Conservation (phyloP, 2,329 filamentous ascomycete genomes). For the Botrytis elliptica region DNA sequence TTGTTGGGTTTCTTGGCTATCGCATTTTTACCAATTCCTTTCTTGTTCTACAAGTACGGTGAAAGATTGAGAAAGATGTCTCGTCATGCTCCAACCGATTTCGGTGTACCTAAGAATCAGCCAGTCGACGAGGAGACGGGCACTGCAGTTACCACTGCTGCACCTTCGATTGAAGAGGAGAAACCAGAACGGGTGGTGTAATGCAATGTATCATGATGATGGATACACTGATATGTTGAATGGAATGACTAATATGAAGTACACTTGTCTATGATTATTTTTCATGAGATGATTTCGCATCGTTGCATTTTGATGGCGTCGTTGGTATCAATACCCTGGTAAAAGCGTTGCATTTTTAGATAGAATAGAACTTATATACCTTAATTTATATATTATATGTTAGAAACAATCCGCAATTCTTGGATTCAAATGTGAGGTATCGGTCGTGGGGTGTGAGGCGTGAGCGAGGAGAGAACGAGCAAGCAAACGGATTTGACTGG, state of each 20-base stretch:
- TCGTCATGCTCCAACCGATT: slow-evolving; percentile 26
- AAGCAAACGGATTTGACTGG: background rate
- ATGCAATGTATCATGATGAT: slow-evolving; percentile 6
- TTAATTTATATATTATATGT: slow-evolving; percentile 8
- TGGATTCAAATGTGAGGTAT: background rate
- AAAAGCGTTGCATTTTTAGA: slow-evolving; percentile 10
- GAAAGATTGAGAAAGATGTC: slow-evolving; percentile 48
- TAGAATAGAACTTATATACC: background rate
- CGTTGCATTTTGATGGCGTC: slow-evolving; percentile 13
- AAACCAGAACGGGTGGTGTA: slow-evolving; percentile 6
- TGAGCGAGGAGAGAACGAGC: background rate
- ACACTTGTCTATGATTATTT: background rate
- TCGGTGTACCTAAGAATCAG: background rate
- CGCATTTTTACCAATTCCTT: slow-evolving; percentile 46
- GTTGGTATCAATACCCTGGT: slow-evolving; percentile 12
- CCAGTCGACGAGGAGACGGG: slow-evolving; percentile 13
- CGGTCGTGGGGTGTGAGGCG: background rate
- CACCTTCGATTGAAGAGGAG: background rate
- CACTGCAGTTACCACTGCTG: slow-evolving; percentile 6
- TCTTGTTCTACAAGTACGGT: slow-evolving; percentile 53
- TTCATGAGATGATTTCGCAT: background rate
- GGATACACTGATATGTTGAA: background rate
- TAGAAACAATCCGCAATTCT: background rate
- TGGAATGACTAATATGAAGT: slow-evolving; percentile 12
- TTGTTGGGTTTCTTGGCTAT: slow-evolving; percentile 44